Percentiles rank a stretch among this genome's conserved stretches.
Evolutionary conservation across 208 protist genomes (phyloP).

Genomic region (Zelonia costaricensis): DNA sequence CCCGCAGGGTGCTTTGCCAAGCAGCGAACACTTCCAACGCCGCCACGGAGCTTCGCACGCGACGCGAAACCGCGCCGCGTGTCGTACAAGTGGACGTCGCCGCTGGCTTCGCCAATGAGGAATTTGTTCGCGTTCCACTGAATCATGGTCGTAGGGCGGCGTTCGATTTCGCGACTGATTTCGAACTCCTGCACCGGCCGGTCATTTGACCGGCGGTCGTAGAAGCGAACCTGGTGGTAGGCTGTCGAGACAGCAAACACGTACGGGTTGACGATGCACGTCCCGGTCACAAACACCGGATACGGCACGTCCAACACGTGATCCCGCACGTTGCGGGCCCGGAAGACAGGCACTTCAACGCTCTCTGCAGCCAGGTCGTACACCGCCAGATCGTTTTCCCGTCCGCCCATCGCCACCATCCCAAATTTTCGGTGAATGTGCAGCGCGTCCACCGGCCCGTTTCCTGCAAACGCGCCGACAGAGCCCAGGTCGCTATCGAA

Average conservation of each 20-base stretch:
- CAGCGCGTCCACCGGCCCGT: conserved; percentile 60
- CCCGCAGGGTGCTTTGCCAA: conserved; percentile 85
- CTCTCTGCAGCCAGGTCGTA: conserved; percentile 62
- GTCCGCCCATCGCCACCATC: conserved; percentile 73
- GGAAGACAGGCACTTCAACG: conserved; percentile 50
- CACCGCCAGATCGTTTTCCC: conserved; percentile 72
- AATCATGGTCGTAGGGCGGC: conserved; percentile 70
- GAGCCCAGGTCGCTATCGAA: conserved; percentile 34
- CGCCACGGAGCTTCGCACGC: conserved; percentile 75
- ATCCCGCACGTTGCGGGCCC: conserved; percentile 63
- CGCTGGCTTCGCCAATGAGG: conserved; percentile 81
- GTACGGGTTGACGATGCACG: conserved; percentile 77
- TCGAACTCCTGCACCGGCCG: conserved; percentile 83
- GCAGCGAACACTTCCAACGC: conserved; percentile 80
- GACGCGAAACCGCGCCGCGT: conserved; percentile 84
- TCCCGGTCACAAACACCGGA: conserved; percentile 69
- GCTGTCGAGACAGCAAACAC: conserved; percentile 76
- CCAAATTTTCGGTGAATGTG: conserved; percentile 83
- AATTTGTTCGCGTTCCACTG: conserved; percentile 91
- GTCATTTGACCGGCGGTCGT: conserved; percentile 73
- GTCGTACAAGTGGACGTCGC: conserved; percentile 86
- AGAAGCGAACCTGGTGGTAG: conserved; percentile 86
- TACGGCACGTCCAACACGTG: conserved; percentile 80
- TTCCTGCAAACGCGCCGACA: conserved; percentile 26
- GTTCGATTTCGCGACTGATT: conserved; percentile 78